Evolutionary conservation across 1,139 yeast species (phyloP).

Genomic region (Magnusiomyces magnusii): DNA sequence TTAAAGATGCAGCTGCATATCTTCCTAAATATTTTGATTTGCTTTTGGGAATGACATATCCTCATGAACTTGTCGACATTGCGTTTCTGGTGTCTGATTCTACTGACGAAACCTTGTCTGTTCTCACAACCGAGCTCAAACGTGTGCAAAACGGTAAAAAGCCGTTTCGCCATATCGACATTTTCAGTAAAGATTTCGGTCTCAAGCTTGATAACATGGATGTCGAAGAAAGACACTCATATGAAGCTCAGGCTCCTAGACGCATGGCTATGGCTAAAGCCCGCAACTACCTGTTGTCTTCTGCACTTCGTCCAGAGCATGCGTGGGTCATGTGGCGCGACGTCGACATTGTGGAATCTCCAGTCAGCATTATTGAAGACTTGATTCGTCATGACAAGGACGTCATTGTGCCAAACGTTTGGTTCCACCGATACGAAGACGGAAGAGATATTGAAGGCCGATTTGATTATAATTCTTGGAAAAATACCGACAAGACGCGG

Average conservation of each 20-base stretch:
- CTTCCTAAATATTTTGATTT: conserved; percentile 78
- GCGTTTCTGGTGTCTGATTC: conserved; percentile 79
- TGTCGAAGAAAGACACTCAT: conserved; percentile 65
- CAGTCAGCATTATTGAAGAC: conserved; percentile 70
- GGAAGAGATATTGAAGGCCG: conserved; percentile 72
- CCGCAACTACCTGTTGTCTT: conserved; percentile 75
- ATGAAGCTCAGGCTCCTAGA: conserved; percentile 82
- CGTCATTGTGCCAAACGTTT: conserved; percentile 82
- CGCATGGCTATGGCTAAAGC: conserved; percentile 87
- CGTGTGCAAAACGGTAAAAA: conserved; percentile 30
- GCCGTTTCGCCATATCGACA: conserved; percentile 63
- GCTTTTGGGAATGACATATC: conserved; percentile 77
- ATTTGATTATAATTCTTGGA: conserved; percentile 84
- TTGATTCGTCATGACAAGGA: conserved; percentile 70
- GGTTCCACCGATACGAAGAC: conserved; percentile 75
- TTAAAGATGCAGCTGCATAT: conserved; percentile 75
- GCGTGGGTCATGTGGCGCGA: conserved; percentile 96
- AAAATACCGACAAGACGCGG: conserved; percentile 65
- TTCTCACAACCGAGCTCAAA: conserved; percentile 43
- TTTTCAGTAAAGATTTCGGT: conserved; percentile 78
- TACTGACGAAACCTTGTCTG: conserved; percentile 61
- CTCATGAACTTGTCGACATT: conserved; percentile 71
- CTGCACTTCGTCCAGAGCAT: conserved; percentile 74
- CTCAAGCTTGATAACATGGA: conserved; percentile 60
- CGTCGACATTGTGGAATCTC: conserved; percentile 79